Base-by-base conservation (phyloP, 2,329 filamentous ascomycete genomes). In the Bipolaris gigantea region DNA sequence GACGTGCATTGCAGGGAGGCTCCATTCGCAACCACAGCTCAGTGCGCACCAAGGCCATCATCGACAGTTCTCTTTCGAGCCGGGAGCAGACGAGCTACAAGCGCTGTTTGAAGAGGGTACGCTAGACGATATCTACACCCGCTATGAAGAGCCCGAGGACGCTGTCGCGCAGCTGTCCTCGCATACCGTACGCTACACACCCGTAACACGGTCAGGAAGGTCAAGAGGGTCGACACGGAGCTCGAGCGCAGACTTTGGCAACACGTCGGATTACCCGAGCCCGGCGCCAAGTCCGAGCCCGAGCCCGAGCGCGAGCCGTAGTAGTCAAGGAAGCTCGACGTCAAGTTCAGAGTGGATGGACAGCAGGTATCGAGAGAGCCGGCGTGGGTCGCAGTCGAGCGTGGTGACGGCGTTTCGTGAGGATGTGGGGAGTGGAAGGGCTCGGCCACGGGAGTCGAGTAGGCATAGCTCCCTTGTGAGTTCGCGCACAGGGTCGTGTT, bases 31-130 rank as follows among this genome's bases (percentile, higher is more conserved):
- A 21, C 61, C 65, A 36, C 56, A 57, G 21, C 52, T 65, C 8
- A 55, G 46, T 35, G 63, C 60, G 35, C 50, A 58, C 10, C 56
- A 63, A 16, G 60, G 48, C n/a, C 61, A 57, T 35, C 64, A 56
- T 21, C 68, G 74, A 32, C 70, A 75, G 36, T 79, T 79, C 57
- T 79, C 77, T 0, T 78, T 79, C 47, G 75, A 77, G 36, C 67
- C 72, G 15, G 77, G 75, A 36, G 76, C 78, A 43, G 76, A 79
- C 52, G 56, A 67, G 34, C 47, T 65, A 6, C 60, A 51, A 38
- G 57, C 58, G 5, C 59, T 69, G 16, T 54, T 51, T 55, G 61
- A 55, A 38, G 52, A 60, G 1, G 18, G 62, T 5, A 55, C 16
- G 47, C 9, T 32, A 3, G 41, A 56, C 27, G 48, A 64, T 21